These are phyloP conservation scores for Paraphaeosphaeria minitans DNA, from an alignment of 2,329 filamentous ascomycete genomes.

Conservation along the genomic window DNA sequence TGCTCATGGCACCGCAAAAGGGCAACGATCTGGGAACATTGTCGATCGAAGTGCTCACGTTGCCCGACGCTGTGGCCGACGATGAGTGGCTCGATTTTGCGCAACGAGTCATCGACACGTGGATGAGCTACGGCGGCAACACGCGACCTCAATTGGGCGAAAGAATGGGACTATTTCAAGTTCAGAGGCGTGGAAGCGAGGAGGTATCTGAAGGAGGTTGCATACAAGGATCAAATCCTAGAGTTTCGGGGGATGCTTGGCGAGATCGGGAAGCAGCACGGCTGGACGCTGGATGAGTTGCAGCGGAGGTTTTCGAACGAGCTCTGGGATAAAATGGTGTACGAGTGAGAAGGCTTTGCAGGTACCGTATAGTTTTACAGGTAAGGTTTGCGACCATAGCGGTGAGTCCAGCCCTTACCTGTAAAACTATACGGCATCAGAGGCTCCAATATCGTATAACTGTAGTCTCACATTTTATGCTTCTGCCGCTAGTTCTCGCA, in stretches of 20 bases:
- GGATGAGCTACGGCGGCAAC: conserved; percentile 47
- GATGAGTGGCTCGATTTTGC: conserved; percentile 50
- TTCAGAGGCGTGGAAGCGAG: conserved; percentile 35
- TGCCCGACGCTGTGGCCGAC: conserved; percentile 47
- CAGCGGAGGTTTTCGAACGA: conserved; percentile 51
- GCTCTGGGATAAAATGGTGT: conserved; percentile 43
- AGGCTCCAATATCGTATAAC: too few species aligned
- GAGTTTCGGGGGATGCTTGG: conserved; percentile 43
- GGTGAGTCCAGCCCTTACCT: too few species aligned
- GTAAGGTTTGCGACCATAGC: not conserved
- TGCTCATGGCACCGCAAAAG: conserved; percentile 53
- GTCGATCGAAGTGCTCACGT: conserved; percentile 52
- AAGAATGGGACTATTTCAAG: conserved; percentile 50
- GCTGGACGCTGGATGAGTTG: conserved; percentile 49
- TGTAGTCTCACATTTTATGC: not conserved
- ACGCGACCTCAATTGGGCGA: conserved; percentile 57
- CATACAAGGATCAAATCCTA: conserved; percentile 48
- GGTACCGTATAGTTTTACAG: too few species aligned
- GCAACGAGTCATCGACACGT: conserved; percentile 51
- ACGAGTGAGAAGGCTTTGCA: not conserved
- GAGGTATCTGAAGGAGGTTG: conserved; percentile 45
- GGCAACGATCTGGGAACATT: conserved; percentile 51
- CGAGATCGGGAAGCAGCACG: conserved; percentile 47
- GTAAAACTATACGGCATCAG: too few species aligned
- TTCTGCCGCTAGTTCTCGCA: not conserved